Conservation (phyloP, 345 rosid genomes). For the Eucalyptus cloeziana region DNA sequence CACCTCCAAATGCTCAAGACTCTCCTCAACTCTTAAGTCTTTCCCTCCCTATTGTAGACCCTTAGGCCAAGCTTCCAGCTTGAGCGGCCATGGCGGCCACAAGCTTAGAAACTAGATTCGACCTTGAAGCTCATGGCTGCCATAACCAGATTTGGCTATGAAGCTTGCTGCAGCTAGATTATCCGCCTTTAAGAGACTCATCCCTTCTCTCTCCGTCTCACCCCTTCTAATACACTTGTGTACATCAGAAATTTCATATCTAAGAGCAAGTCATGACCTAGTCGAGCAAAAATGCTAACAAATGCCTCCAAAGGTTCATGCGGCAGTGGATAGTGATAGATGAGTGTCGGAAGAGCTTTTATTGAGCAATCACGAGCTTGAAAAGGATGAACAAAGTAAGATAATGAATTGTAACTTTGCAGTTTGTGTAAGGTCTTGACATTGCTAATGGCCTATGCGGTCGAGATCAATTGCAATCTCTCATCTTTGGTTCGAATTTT, state of each 20-base stretch:
- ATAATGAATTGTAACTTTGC: neutral
- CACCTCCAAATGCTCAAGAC: conserved; percentile 47
- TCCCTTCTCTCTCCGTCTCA: neutral
- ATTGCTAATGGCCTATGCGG: neutral
- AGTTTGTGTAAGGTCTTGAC: neutral
- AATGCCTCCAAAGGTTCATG: neutral
- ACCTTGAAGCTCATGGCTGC: neutral
- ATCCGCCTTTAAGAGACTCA: neutral
- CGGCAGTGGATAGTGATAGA: neutral
- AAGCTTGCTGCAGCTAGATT: neutral
- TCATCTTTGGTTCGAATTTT: neutral
- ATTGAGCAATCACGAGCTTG: neutral
- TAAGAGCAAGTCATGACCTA: neutral
- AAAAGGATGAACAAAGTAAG: neutral
- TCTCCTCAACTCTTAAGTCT: conserved; percentile 35
- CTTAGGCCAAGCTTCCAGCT: conserved; percentile 55
- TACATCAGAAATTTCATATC: neutral
- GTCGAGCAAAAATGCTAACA: neutral
- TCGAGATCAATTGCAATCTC: neutral
- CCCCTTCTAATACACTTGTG: neutral
- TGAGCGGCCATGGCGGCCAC: neutral
- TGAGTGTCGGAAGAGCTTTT: neutral
- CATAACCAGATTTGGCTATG: neutral
- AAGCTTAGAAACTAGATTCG: neutral
- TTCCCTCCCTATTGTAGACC: conserved; percentile 71